Evolutionary conservation across 2,329 filamentous ascomycete species (phyloP).

Genomic region (Colletotrichum acutatum): DNA sequence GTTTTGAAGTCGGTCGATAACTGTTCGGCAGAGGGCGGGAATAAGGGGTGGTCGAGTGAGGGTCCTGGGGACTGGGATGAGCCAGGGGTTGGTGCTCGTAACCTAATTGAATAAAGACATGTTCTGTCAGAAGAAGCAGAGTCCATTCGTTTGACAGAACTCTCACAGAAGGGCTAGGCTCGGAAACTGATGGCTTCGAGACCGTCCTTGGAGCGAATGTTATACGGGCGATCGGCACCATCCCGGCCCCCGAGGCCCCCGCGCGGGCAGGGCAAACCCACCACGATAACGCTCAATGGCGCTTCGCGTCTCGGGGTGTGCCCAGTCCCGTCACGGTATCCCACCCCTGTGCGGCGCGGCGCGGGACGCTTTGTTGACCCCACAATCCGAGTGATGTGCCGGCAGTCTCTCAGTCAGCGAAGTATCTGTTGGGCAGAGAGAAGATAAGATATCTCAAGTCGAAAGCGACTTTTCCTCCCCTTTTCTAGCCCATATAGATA

Average conservation of each 20-base stretch:
- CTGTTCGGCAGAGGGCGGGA: neutral
- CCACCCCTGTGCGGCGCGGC: neutral
- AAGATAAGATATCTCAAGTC: too few relatives aligned
- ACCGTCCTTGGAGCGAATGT: neutral
- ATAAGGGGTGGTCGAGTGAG: neutral
- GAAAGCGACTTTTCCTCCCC: too few relatives aligned
- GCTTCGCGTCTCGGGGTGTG: constrained; percentile 22
- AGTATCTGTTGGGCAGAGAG: too few relatives aligned
- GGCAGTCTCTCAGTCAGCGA: neutral
- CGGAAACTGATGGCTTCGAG: neutral
- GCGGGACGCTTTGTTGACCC: neutral
- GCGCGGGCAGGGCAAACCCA: neutral
- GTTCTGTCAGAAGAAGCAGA: too few relatives aligned
- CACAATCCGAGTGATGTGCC: neutral
- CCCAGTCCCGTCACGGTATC: neutral
- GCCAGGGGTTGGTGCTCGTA: too few relatives aligned
- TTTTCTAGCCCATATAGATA: too few relatives aligned
- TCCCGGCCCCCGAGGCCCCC: constrained; percentile 20
- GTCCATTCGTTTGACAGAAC: neutral
- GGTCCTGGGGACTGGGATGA: too few relatives aligned
- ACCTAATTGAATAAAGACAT: neutral
- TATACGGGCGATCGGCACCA: neutral
- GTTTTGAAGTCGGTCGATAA: neutral
- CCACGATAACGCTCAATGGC: neutral
- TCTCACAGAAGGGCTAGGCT: neutral